Base-by-base conservation (phyloP, 768 basidiomycete species). In the Mycena epipterygia region DNA sequence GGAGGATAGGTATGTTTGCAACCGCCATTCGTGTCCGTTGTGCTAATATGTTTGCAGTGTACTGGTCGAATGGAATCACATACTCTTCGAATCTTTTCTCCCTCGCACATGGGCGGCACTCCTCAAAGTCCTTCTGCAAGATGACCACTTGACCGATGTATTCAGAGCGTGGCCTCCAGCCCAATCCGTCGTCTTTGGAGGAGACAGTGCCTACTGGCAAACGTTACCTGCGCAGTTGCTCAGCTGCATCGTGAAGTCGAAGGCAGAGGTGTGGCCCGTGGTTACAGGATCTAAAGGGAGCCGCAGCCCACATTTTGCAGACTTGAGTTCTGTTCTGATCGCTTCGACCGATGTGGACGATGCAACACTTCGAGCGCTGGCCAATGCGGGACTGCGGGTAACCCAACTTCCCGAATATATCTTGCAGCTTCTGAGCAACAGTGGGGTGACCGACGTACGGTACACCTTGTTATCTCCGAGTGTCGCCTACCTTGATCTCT, bases 51-150 rank as follows among this genome's bases (percentile, higher is more conserved):
- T 25, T 46, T 58, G 30, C 64, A 89, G 88, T 33, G 76, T 85
- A 8, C 76, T 85, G 11, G 79, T 86, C 1, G 81, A 82, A 72
- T 89, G 88, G 88, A 89, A 89, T 67, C 75, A 73, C 17, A 73
- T 85, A 9, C 72, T 89, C 0, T 88, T 88, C 64, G 76, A 84
- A 11, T 70, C 75, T 3, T 85, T 84, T 65, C 82, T 88, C n/a
- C 87, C 88, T 0, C 71, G 76, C 19, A 81, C 84, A 4, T 88
- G 86, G 87, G 76, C 76, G 16, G 62, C 56, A 1, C 72, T 87
- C 0, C 73, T 88, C 0, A 75, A 76, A 16, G 67, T 78, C 13
- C 73, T 85, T 5, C 71, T 78, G n/a, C 51, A 77, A 23, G 62
- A 61, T 1, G 72, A 78, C 8, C 63, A 68, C 0, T 59, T 77